These are phyloP conservation scores for Incumbomyces lentus DNA, from an alignment of 2,329 filamentous ascomycete species.

Conservation along the genomic window DNA sequence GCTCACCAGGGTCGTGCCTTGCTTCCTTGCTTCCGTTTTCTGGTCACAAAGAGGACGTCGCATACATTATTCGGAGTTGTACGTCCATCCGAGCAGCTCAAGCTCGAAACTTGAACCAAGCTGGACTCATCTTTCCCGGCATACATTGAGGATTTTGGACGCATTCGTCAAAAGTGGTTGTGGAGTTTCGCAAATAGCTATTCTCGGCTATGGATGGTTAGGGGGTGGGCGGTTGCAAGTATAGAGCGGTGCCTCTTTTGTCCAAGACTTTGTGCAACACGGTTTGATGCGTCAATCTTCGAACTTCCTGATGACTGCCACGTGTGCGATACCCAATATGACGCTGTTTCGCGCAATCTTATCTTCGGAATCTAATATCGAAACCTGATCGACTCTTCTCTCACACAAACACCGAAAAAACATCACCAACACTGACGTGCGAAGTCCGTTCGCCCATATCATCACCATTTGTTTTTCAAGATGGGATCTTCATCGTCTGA, in stretches of 20 bases:
- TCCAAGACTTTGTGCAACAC: background rate
- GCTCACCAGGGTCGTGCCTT: constrained; percentile 1
- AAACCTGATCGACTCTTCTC: too few relatives aligned
- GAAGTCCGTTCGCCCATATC: too few relatives aligned
- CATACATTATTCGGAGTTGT: constrained; percentile 20
- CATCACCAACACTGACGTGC: too few relatives aligned
- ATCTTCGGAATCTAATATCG: too few relatives aligned
- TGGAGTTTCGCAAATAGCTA: constrained; percentile 1
- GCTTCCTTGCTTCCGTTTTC: constrained; percentile 10
- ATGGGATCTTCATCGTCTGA: too few relatives aligned
- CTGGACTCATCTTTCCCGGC: constrained; percentile 9
- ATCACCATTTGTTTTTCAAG: background rate
- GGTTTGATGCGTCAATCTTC: background rate
- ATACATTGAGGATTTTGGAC: constrained; percentile 1
- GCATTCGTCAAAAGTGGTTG: background rate
- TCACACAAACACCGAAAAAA: too few relatives aligned
- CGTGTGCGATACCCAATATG: constrained; percentile 6
- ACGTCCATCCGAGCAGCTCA: constrained; percentile 11
- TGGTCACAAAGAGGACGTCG: constrained; percentile 19
- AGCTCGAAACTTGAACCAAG: constrained; percentile 14
- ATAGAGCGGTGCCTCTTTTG: constrained; percentile 1
- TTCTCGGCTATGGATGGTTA: constrained; percentile 8
- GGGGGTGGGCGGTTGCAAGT: background rate
- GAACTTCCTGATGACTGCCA: constrained; percentile 3
- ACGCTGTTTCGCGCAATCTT: background rate